Percentiles rank a stretch among this genome's conserved stretches.
Evolutionary conservation across 257 asterid species (phyloP).

Genomic region (Nicotiana attenuata): DNA sequence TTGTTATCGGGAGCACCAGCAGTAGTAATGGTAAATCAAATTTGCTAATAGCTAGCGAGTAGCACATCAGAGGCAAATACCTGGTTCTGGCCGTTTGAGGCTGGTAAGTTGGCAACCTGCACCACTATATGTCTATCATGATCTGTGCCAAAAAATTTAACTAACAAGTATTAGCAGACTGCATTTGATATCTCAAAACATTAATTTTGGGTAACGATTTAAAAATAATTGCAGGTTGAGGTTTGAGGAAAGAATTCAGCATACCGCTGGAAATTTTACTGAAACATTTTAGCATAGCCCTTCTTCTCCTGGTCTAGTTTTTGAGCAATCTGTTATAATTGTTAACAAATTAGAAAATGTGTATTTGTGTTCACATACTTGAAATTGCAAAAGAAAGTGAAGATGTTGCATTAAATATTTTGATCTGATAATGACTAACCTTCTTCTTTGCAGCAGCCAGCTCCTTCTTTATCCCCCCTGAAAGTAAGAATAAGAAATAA

Average conservation of each 20-base stretch:
- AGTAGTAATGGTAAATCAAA: background rate
- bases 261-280: slow-evolving; percentile 31
- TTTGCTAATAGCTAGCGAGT: background rate
- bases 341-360: background rate
- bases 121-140: background rate
- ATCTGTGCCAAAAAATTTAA: slow-evolving; percentile 7
- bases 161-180: background rate
- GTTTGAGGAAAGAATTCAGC: slow-evolving; percentile 11
- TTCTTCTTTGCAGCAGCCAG: slow-evolving; percentile 63
- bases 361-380: background rate
- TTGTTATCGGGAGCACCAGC: background rate
- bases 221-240: background rate
- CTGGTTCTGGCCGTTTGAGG: slow-evolving; percentile 6
- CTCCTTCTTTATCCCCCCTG: slow-evolving; percentile 68
- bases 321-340: slow-evolving; percentile 52
- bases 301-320: slow-evolving; percentile 52
- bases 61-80: background rate
- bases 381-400: background rate
- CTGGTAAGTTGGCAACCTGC: background rate
- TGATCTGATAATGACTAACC: slow-evolving; percentile 32
- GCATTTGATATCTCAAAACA: slow-evolving; percentile 5
- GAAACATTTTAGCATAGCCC: slow-evolving; percentile 61
- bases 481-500: slow-evolving; percentile 11
- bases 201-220: background rate
- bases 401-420: slow-evolving; percentile 13